Base-by-base conservation (phyloP, 495 filamentous ascomycete genomes). In the Glutinoglossum americanum region DNA sequence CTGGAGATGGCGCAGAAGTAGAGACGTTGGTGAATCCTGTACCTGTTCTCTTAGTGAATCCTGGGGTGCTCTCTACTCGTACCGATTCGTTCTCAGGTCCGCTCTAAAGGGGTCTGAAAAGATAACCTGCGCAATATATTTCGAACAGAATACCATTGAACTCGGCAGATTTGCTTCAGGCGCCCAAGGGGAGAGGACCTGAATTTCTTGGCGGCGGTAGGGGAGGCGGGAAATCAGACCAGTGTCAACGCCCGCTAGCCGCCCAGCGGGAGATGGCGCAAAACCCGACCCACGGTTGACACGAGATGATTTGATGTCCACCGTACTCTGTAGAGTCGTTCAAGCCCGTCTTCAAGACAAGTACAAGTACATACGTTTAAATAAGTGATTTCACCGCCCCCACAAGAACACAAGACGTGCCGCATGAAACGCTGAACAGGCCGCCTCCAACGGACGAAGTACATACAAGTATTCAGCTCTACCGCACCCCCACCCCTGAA, bases 231-330 rank as follows among this genome's bases (percentile, higher is more conserved):
- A 53, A 30, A 53, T 4, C 1, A 7, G 13, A 1, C 49, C 49
- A 27, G 49, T 53, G 26, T 17, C 49, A 53, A n/a, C 41, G n/a
- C 26, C 26, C 28, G 23, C 49, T 53, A 53, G 49, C 25, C 49
- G 49, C 49, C 13, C 49, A 33, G 49, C 49, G 49, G 49, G 49
- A 53, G 49, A 53, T 53, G 49, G 49, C 49, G 49, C 49, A 53
- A n/a, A 53, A 32, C 28, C 49, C 23, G 28, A 21, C 23, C 26
- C 19, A 51, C 26, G 23, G 49, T 5, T 53, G 47, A 39, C 37
- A 7, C 17, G 1, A 19, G 10, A 45, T 45, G 41, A 45, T 45
- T 21, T 45, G 41, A 45, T 45, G 41, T n/a, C 5, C 15, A 39
- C n/a, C 2, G 41, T 21, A 45, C 41, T 45, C 41, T 21, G n/a